Conservation (phyloP, 495 filamentous ascomycete genomes). For the Halenospora varia region DNA sequence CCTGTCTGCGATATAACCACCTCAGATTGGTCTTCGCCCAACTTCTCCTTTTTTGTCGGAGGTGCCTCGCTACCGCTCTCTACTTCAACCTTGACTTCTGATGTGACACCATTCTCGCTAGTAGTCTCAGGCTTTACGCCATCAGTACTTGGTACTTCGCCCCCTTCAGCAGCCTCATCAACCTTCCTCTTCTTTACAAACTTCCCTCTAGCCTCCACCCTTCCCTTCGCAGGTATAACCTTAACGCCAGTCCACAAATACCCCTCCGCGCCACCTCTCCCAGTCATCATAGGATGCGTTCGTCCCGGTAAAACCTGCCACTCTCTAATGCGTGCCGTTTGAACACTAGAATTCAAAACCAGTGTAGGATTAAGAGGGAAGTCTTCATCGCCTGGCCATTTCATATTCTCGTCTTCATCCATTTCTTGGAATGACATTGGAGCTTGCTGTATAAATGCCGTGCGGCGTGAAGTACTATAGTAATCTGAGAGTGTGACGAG, state of each 20-base stretch:
- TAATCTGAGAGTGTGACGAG: conserved; percentile 70
- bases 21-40: too few relatives aligned
- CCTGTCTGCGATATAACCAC: too few relatives aligned
- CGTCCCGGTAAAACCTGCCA: conserved; percentile 92
- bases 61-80: not conserved
- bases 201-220: conserved; percentile 78
- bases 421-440: conserved; percentile 9
- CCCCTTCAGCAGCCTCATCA: not conserved
- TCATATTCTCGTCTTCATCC: conserved; percentile 30
- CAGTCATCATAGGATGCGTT: conserved; percentile 92
- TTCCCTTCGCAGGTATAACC: conserved; percentile 72
- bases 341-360: conserved; percentile 72
- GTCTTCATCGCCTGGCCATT: conserved; percentile 55
- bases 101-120: not conserved
- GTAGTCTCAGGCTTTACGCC: conserved; percentile 1
- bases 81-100: not conserved
- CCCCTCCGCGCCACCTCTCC: conserved; percentile 81
- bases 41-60: not conserved
- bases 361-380: conserved; percentile 83
- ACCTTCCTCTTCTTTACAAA: conserved; percentile 45
- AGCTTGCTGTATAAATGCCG: conserved; percentile 55
- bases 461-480: conserved; percentile 70
- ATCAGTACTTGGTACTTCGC: conserved; percentile 1
- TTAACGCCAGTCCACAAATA: conserved; percentile 82
- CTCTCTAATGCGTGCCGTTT: conserved; percentile 65